Evolutionary conservation across 345 rosid genomes (phyloP), one percentile per base, ranked within the genome.

Genomic region (Triadica sebifera): DNA sequence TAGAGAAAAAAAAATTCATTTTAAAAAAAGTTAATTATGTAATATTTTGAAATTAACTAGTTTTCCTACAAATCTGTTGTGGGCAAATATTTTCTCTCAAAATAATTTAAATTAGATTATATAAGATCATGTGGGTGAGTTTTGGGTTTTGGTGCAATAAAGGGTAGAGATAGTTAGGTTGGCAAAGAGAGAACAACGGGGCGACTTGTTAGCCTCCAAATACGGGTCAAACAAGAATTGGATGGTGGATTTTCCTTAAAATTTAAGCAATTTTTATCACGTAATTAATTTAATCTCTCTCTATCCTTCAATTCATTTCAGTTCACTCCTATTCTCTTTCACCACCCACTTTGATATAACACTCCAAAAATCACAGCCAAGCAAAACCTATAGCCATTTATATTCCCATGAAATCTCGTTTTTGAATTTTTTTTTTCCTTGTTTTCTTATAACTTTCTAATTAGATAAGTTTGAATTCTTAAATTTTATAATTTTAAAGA

Each of bases 171-270:
- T 53, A 60, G 81, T 71, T 71, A 72, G 86, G 86, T 69, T 81
- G 83, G 68, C 11, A 77, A 79, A 70, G 86, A 85, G 89, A 84
- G 85, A 87, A 86, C 89, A 86, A 56, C 73, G 82, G 72, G 77
- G 87, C 90, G 90, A 80, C 50, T 73, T 76, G 69, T 83, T 45
- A 83, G 93, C 82, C 96, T 79, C 41, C 80, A 84, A 82, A 81
- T 83, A 85, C 81, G 94, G 96, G 94, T 91, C 98, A 93, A 91
- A 89, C 91, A 88, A 88, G 91, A 88, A 85, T 17, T 72, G 65
- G 74, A 77, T 78, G 69, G 83, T 72, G 77, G 79, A 73, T 69
- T 75, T 85, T 86, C 81, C 63, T 91, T 88, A 86, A 74, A 72
- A 82, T 45, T 85, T 81, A 81, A 92, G 86, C 93, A 90, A 86